These are phyloP conservation scores for Colletotrichum camelliae DNA, from an alignment of 2,329 filamentous ascomycete genomes.

Conservation along the genomic window DNA sequence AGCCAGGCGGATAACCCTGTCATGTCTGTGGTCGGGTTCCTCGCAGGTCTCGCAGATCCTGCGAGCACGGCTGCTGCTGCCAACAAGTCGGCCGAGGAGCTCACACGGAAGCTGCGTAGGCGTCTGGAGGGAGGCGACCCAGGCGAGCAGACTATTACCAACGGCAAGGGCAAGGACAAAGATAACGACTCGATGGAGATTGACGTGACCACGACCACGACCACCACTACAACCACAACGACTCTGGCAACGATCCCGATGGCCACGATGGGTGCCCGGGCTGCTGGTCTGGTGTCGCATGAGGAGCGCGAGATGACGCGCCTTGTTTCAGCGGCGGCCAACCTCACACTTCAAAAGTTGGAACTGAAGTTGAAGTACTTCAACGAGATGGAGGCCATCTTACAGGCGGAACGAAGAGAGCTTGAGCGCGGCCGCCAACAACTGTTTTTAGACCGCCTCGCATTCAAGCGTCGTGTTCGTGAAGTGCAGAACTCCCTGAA, in stretches of 20 bases:
- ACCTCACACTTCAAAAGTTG: slow-evolving; percentile 93
- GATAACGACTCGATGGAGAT: slow-evolving; percentile 68
- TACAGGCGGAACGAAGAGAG: slow-evolving; percentile 91
- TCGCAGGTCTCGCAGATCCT: slow-evolving; percentile 90
- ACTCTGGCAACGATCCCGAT: slow-evolving; percentile 79
- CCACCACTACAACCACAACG: slow-evolving; percentile 55
- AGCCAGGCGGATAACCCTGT: slow-evolving; percentile 94
- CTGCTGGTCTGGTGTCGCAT: slow-evolving; percentile 88
- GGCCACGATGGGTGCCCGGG: slow-evolving; percentile 83
- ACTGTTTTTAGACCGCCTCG: slow-evolving; percentile 88
- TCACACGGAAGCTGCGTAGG: slow-evolving; percentile 79
- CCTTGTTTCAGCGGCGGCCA: slow-evolving; percentile 89
- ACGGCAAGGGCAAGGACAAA: slow-evolving; percentile 65
- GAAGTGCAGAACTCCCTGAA: slow-evolving; percentile 81
- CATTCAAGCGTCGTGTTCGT: slow-evolving; percentile 86
- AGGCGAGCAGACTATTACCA: slow-evolving; percentile 40
- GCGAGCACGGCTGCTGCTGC: slow-evolving; percentile 90
- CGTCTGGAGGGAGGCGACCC: slow-evolving; percentile 69
- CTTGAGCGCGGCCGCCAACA: slow-evolving; percentile 91
- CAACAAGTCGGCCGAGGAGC: slow-evolving; percentile 83
- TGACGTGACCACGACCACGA: slow-evolving; percentile 53
- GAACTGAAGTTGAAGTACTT: slow-evolving; percentile 97
- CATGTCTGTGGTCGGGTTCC: slow-evolving; percentile 93
- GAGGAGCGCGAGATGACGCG: slow-evolving; percentile 97
- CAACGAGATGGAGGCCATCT: slow-evolving; percentile 90